Percentiles rank a stretch among this genome's conserved stretches.
phyloP scores from a whole-genome alignment of 169 alveolate species.

The Eimeria sp. region DNA sequence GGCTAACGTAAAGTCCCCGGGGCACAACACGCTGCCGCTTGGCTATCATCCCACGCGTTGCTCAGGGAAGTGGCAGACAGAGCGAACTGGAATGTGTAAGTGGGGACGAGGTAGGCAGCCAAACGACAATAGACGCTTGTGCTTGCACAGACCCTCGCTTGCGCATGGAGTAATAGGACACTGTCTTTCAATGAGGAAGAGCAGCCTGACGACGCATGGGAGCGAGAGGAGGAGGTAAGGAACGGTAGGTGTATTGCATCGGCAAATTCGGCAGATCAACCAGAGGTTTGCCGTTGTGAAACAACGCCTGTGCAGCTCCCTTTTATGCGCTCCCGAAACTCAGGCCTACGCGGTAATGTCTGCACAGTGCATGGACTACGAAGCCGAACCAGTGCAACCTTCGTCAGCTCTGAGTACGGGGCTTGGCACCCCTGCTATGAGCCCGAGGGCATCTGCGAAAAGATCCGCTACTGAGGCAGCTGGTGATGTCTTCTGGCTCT shows the following conservation, averaged over 20 bases:
- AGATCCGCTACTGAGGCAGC: conserved; percentile 22
- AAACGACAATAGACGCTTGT: neutral
- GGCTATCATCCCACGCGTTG: neutral
- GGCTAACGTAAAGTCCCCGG: neutral
- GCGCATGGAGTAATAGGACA: conserved; percentile 54
- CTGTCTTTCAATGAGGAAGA: conserved; percentile 26
- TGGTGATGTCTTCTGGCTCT: conserved; percentile 41
- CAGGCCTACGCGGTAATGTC: conserved; percentile 73
- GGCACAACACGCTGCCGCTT: neutral
- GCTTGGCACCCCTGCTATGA: neutral
- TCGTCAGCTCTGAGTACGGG: neutral
- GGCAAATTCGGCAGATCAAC: no score
- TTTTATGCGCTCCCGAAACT: neutral
- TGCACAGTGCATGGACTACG: conserved; percentile 73
- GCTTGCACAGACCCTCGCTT: conserved; percentile 31
- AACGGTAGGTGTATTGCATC: neutral
- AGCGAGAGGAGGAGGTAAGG: conserved; percentile 54
- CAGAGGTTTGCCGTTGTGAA: neutral
- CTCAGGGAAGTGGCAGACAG: neutral
- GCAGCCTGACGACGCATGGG: conserved; percentile 51
- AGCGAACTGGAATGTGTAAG: neutral
- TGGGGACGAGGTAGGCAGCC: neutral
- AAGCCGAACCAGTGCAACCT: neutral
- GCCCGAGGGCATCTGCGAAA: conserved; percentile 31
- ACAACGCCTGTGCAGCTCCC: neutral